phyloP scores from a whole-genome alignment of 495 filamentous ascomycete species.

The Chaetomidium leptoderma region DNA sequence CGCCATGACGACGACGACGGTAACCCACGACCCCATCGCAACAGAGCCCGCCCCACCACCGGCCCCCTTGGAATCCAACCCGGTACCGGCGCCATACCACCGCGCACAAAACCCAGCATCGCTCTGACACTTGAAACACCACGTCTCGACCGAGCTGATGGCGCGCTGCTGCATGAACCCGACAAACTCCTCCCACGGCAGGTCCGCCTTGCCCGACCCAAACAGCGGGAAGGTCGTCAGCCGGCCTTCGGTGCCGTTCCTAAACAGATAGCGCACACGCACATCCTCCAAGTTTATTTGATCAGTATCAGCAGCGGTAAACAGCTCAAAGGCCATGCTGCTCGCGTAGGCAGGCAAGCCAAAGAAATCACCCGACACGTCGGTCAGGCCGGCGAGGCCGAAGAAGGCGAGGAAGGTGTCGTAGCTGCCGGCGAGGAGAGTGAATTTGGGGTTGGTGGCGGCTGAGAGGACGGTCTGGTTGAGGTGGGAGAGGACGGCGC shows the following conservation, averaged over 20 bases:
- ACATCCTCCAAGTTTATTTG: background rate
- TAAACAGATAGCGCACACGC: constrained; percentile 21
- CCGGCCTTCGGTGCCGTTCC: constrained; percentile 18
- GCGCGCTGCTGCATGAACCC: constrained; percentile 6
- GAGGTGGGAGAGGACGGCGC: constrained; percentile 17
- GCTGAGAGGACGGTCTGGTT: constrained; percentile 18
- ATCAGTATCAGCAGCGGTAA: background rate
- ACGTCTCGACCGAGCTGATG: constrained; percentile 9
- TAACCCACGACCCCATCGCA: constrained; percentile 3
- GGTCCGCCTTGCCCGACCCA: background rate
- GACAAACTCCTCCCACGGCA: constrained; percentile 20
- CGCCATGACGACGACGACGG: constrained; percentile 10
- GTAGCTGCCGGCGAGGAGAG: constrained; percentile 23
- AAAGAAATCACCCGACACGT: constrained; percentile 10
- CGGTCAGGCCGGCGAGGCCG: constrained; percentile 16
- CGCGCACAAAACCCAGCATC: constrained; percentile 19
- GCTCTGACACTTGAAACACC: constrained; percentile 19
- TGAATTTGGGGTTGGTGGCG: constrained; percentile 15
- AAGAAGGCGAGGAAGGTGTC: constrained; percentile 26
- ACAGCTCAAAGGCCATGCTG: constrained; percentile 26
- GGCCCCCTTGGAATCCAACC: background rate
- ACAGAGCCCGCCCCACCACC: background rate
- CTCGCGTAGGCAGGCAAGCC: constrained; percentile 24
- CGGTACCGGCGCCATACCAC: background rate
- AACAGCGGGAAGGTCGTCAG: constrained; percentile 18